Percentiles rank a stretch among this genome's conserved stretches.
These are phyloP conservation scores for Neofusicoccum kwambonambiense DNA, from an alignment of 2,329 filamentous ascomycete species.

Conservation along the genomic window DNA sequence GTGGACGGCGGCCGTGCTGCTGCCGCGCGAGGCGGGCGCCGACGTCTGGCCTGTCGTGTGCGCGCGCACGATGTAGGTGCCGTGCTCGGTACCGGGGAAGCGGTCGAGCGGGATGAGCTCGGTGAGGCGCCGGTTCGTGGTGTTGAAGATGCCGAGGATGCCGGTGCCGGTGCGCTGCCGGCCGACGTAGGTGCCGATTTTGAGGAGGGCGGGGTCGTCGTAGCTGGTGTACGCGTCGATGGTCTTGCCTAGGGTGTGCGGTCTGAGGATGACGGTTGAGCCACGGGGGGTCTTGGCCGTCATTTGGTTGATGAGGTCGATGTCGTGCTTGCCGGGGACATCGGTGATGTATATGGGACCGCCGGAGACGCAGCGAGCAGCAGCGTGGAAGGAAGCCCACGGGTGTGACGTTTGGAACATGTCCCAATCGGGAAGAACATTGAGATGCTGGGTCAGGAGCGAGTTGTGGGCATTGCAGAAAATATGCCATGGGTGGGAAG, in stretches of 20 bases:
- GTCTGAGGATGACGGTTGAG: conserved; percentile 73
- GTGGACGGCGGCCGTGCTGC: conserved; percentile 53
- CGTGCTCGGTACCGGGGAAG: conserved; percentile 68
- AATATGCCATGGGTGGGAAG: conserved; percentile 89
- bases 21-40: conserved; percentile 47
- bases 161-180: conserved; percentile 66
- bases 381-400: conserved; percentile 83
- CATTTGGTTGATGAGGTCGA: conserved; percentile 75
- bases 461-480: conserved; percentile 92
- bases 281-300: conserved; percentile 70
- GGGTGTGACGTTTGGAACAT: conserved; percentile 69
- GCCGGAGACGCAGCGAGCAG: conserved; percentile 83
- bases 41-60: conserved; percentile 67
- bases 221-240: conserved; percentile 74
- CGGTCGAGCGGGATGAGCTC: conserved; percentile 69
- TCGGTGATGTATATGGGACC: conserved; percentile 96
- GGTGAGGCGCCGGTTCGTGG: conserved; percentile 59
- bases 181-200: conserved; percentile 76
- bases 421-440: conserved; percentile 81
- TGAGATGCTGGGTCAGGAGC: conserved; percentile 78
- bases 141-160: conserved; percentile 83
- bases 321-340: conserved; percentile 75
- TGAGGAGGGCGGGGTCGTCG: conserved; percentile 69
- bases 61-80: conserved; percentile 69
- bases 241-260: conserved; percentile 70